Percentiles rank a stretch among this genome's conserved stretches.
phyloP scores from a whole-genome alignment of 163 green algal genomes.

The Scenedesmus sp. region DNA sequence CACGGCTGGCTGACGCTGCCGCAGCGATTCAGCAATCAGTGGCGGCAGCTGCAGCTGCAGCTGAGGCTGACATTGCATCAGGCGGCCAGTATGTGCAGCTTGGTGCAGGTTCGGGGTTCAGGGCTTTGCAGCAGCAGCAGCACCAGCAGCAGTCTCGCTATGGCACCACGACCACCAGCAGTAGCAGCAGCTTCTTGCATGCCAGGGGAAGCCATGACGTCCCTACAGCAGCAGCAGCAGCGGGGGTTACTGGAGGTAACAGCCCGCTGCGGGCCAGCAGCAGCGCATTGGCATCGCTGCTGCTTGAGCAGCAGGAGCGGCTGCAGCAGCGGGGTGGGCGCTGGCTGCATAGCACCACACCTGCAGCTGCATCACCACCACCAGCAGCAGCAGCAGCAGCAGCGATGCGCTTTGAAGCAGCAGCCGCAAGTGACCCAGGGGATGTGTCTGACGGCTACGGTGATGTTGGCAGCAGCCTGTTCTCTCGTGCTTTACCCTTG shows the following conservation, averaged over 20 bases:
- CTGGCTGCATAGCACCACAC: neutral
- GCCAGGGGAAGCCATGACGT: neutral
- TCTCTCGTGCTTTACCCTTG: neutral
- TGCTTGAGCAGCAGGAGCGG: conserved; percentile 7
- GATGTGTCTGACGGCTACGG: neutral
- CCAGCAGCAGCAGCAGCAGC: neutral
- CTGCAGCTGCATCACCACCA: neutral
- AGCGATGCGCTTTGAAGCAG: neutral
- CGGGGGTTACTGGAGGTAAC: neutral
- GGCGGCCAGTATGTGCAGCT: neutral
- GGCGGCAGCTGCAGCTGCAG: neutral
- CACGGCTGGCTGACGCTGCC: neutral
- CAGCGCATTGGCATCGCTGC: neutral
- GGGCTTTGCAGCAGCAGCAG: neutral
- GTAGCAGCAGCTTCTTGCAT: neutral
- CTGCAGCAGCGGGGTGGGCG: neutral
- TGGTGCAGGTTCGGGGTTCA: neutral
- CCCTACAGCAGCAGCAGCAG: neutral
- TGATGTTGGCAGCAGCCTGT: neutral
- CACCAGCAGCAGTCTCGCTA: neutral
- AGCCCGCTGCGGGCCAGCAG: neutral
- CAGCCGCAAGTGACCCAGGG: neutral
- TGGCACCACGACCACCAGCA: neutral
- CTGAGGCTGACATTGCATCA: neutral
- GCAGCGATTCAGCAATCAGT: neutral